Conservation (phyloP, 306 rosid species). For the Quercus variabilis region DNA sequence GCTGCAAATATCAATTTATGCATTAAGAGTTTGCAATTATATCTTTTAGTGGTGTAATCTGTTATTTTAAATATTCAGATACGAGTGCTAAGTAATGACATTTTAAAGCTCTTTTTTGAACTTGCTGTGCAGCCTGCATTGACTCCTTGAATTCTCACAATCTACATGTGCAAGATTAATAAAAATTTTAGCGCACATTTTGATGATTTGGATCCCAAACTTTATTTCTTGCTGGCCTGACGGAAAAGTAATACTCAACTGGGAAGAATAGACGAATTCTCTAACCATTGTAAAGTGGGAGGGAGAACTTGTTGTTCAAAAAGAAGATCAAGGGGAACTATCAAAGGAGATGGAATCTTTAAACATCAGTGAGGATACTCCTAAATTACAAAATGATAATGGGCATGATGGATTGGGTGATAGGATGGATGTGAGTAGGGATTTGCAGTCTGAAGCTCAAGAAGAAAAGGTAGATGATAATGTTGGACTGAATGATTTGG, state of each 20-base stretch:
- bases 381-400: conserved; percentile 1
- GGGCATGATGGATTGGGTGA: conserved; percentile 20
- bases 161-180: not conserved
- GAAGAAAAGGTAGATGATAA: conserved; percentile 10
- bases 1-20: not conserved
- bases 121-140: conserved; percentile 19
- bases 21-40: not conserved
- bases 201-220: conserved; percentile 18
- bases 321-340: conserved; percentile 29
- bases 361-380: conserved; percentile 20
- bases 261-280: conserved; percentile 26
- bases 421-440: conserved; percentile 13
- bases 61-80: conserved; percentile 1
- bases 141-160: not conserved
- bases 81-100: conserved; percentile 1
- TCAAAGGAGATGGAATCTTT: conserved; percentile 26
- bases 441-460: conserved; percentile 23
- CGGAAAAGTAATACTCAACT: conserved; percentile 36
- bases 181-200: not conserved
- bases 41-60: not conserved
- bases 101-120: not conserved
- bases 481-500: conserved; percentile 16
- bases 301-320: conserved; percentile 24
- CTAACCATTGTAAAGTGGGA: conserved; percentile 30
- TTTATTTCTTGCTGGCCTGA: conserved; percentile 23